phyloP scores from a whole-genome alignment of 192 early-diverging fungal species.

The Backusella mclennaniae region DNA sequence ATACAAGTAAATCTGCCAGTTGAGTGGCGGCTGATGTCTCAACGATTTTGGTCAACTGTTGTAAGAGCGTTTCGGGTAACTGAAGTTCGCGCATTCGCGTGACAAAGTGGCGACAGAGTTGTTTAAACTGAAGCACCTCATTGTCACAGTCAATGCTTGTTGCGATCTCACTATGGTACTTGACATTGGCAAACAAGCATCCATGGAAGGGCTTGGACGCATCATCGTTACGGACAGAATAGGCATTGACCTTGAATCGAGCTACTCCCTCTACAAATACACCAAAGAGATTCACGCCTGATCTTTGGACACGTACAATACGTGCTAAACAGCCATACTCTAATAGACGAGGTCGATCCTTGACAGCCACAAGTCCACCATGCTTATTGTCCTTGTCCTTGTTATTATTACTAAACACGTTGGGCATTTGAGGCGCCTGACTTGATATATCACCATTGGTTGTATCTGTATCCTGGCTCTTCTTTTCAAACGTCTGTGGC shows the following conservation, averaged over 20 bases:
- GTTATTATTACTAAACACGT: slow-evolving; percentile 13
- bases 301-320: slow-evolving; percentile 55
- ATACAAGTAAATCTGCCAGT: slow-evolving; percentile 68
- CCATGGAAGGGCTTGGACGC: slow-evolving; percentile 15
- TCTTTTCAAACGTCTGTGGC: background rate
- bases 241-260: slow-evolving; percentile 55
- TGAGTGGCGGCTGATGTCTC: slow-evolving; percentile 52
- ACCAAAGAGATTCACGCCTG: slow-evolving; percentile 56
- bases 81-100: slow-evolving; percentile 59
- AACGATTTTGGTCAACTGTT: slow-evolving; percentile 65
- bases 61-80: slow-evolving; percentile 60
- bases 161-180: slow-evolving; percentile 20
- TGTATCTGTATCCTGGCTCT: background rate
- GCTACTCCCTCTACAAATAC: slow-evolving; percentile 65
- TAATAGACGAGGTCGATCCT: slow-evolving; percentile 25
- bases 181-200: slow-evolving; percentile 47
- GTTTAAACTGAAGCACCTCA: slow-evolving; percentile 49
- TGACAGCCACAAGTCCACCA: background rate
- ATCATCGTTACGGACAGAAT: slow-evolving; percentile 44
- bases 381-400: background rate
- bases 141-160: slow-evolving; percentile 46
- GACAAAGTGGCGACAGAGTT: slow-evolving; percentile 49
- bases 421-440: slow-evolving; percentile 17
- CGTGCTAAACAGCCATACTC: slow-evolving; percentile 50
- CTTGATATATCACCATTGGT: background rate